Evolutionary conservation across 2,329 filamentous ascomycete species (phyloP).

Genomic region (Zopfia rhizophila): DNA sequence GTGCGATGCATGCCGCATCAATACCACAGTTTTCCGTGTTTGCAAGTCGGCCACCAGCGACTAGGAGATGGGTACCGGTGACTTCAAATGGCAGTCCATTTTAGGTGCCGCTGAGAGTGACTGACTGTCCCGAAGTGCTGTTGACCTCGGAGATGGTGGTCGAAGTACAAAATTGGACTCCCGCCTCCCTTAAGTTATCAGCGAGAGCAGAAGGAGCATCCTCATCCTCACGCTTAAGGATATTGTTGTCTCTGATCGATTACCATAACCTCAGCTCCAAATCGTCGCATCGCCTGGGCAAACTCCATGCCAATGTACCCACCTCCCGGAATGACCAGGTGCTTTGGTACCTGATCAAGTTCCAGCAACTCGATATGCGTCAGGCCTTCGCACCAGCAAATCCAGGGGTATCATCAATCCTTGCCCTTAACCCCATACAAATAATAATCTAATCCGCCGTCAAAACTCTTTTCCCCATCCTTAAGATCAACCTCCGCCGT

Average conservation of each 20-base stretch:
- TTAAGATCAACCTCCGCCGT: constrained; percentile 15
- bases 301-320: constrained; percentile 28
- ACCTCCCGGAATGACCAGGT: constrained; percentile 26
- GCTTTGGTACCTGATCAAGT: constrained; percentile 14
- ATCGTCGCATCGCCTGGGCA: constrained; percentile 21
- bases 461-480: constrained; percentile 21
- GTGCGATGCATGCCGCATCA: constrained; percentile 15
- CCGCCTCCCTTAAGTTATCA: constrained; percentile 18
- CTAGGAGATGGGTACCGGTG: constrained; percentile 18
- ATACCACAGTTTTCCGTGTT: constrained; percentile 22
- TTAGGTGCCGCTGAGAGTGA: constrained; percentile 15
- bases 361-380: constrained; percentile 26
- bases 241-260: constrained; percentile 14
- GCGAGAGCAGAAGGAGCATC: constrained; percentile 19
- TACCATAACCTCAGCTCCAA: constrained; percentile 24
- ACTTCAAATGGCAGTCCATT: constrained; percentile 10
- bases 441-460: constrained; percentile 27
- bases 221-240: constrained; percentile 25
- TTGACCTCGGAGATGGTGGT: constrained; percentile 8
- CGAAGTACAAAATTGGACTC: constrained; percentile 14
- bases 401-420: constrained; percentile 20
- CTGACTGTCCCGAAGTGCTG: constrained; percentile 14
- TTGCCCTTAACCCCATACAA: constrained; percentile 25
- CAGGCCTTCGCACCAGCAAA: constrained; percentile 21
- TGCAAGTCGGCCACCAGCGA: constrained; percentile 20